Conservation (phyloP, 805 yeast species). For the Metahyphopichia silvanorum region DNA sequence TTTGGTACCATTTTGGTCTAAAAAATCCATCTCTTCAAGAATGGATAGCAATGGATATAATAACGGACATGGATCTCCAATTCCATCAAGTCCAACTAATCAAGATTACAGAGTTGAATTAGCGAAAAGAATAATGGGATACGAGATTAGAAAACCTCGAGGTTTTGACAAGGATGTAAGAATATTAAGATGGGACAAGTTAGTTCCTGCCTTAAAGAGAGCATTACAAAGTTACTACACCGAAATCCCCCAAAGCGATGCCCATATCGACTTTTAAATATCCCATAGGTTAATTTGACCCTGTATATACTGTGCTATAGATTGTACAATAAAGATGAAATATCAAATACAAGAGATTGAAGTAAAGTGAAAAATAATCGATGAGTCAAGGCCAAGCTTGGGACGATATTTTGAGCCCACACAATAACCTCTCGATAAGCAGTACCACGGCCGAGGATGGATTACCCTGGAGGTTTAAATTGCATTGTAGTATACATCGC, state of each 20-base stretch:
- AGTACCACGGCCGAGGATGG: no score
- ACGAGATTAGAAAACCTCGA: slow-evolving; percentile 59
- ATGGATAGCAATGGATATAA: slow-evolving; percentile 22
- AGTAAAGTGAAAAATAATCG: no score
- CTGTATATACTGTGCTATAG: no score
- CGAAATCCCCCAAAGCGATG: slow-evolving; percentile 42
- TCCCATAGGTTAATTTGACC: no score
- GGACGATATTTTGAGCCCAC: no score
- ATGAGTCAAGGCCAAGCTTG: no score
- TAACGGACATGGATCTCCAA: slow-evolving; percentile 2
- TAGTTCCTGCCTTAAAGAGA: slow-evolving; percentile 57
- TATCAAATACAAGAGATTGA: no score
- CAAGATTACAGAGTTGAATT: slow-evolving; percentile 47
- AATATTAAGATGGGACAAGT: slow-evolving; percentile 57
- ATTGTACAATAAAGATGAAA: no score
- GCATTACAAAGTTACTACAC: slow-evolving; percentile 66
- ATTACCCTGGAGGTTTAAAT: no score
- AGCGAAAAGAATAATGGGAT: slow-evolving; percentile 64
- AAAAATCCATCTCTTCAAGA: slow-evolving; percentile 51
- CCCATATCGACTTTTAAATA: slow-evolving; percentile 6
- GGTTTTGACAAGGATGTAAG: slow-evolving; percentile 69
- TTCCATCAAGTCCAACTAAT: slow-evolving; percentile 13
- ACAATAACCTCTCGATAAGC: no score
- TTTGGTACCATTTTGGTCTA: slow-evolving; percentile 65
- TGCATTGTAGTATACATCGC: no score